Percentiles rank a stretch among this genome's conserved stretches.
phyloP scores from a whole-genome alignment of 192 early-diverging fungal genomes.

The Dissophora globulifera region DNA sequence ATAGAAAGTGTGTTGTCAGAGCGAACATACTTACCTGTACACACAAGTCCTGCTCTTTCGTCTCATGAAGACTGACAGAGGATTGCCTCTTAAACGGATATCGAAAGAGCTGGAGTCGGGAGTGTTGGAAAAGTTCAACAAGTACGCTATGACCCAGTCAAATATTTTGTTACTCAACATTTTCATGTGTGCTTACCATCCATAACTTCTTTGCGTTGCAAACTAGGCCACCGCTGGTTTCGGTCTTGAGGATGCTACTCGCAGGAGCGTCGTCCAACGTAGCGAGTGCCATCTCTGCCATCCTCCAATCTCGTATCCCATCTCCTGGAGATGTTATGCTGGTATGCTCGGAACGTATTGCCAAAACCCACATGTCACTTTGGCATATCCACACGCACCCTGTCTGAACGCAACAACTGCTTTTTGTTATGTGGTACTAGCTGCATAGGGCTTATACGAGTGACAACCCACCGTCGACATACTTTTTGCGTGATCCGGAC shows the following conservation, averaged over 20 bases:
- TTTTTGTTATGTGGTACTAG: conserved; percentile 19
- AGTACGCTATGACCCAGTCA: too few relatives aligned
- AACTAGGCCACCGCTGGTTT: conserved; percentile 22
- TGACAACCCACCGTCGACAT: conserved; percentile 55
- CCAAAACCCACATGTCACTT: not conserved
- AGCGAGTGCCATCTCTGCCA: conserved; percentile 56
- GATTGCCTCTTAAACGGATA: conserved; percentile 56
- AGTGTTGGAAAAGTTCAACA: conserved; percentile 54
- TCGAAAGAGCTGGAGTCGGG: conserved; percentile 61
- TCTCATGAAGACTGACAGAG: conserved; percentile 55
- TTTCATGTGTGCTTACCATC: not conserved
- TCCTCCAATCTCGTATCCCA: conserved; percentile 48
- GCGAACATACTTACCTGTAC: conserved; percentile 65
- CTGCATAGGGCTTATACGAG: conserved; percentile 58
- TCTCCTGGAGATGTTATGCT: conserved; percentile 68
- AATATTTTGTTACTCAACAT: too few relatives aligned
- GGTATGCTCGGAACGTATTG: conserved; percentile 30
- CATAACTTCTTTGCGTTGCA: not conserved
- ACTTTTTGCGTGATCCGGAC: conserved; percentile 50
- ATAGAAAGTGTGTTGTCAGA: conserved; percentile 63
- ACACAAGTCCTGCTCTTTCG: conserved; percentile 59
- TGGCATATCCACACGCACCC: not conserved
- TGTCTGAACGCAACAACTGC: not conserved
- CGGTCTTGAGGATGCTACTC: conserved; percentile 50
- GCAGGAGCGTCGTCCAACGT: conserved; percentile 52